Evolutionary conservation across 2,329 filamentous ascomycete species (phyloP).

Genomic region (Fusarium subglutinans): DNA sequence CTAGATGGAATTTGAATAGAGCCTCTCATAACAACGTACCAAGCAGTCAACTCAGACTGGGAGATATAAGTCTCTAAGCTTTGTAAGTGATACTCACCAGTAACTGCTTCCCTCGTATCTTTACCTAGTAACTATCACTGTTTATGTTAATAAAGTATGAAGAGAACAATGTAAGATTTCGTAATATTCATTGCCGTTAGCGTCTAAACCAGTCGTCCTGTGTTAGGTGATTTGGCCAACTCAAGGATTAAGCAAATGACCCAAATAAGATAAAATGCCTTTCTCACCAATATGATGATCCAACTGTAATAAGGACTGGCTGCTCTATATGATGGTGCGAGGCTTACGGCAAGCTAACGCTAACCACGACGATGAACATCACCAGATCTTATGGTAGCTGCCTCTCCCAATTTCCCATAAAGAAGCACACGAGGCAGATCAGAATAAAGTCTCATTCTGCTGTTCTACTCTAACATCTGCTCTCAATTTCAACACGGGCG

Average conservation of each 20-base stretch:
- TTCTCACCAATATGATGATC: neutral
- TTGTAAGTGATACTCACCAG: neutral
- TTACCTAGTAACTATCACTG: neutral
- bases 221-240: neutral
- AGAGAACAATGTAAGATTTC: neutral
- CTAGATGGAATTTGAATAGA: neutral
- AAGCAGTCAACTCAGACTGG: neutral
- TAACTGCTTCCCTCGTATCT: neutral
- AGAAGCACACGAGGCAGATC: neutral
- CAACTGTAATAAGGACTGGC: neutral
- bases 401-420: neutral
- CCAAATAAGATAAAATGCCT: neutral
- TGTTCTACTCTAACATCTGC: neutral
- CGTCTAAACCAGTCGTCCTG: neutral
- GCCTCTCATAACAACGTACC: neutral
- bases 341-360: neutral
- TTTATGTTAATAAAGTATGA: neutral
- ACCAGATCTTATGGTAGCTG: neutral
- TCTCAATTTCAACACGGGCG: neutral
- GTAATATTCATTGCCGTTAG: neutral
- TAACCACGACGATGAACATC: neutral
- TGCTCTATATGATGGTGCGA: neutral
- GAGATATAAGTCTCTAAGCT: neutral
- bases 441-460: rapidly evolving
- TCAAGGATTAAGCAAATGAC: neutral